Conservation (phyloP, 805 yeast species). For the Lachancea mirantina region DNA sequence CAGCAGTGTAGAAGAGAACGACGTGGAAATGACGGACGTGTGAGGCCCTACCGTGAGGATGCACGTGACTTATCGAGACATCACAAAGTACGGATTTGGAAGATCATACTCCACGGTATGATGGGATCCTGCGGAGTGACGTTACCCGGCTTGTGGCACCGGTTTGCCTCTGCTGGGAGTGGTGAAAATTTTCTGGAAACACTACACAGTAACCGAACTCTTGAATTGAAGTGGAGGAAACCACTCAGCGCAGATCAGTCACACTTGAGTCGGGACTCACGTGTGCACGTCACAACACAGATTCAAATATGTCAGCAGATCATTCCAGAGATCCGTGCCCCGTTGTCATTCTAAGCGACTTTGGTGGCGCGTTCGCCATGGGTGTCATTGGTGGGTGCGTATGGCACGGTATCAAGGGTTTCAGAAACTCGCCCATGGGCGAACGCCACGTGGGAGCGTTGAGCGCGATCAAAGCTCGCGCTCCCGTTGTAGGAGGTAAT, state of each 20-base stretch:
- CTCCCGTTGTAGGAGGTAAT: slow-evolving; percentile 98
- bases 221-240: no score
- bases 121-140: no score
- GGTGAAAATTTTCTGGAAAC: no score
- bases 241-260: no score
- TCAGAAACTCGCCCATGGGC: slow-evolving; percentile 95
- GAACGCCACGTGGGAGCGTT: slow-evolving; percentile 88
- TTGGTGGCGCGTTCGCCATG: slow-evolving; percentile 99
- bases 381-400: slow-evolving; percentile 98
- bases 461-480: slow-evolving; percentile 88
- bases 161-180: no score
- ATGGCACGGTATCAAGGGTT: slow-evolving; percentile 99
- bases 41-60: neutral
- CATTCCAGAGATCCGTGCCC: slow-evolving; percentile 99
- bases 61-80: no score
- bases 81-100: no score
- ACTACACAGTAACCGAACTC: no score
- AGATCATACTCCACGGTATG: no score
- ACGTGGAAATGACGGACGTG: slow-evolving; percentile 2
- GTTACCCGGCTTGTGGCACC: no score
- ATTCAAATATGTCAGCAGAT: slow-evolving; percentile 69
- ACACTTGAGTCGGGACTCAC: neutral
- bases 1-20: slow-evolving; percentile 3
- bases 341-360: slow-evolving; percentile 87
- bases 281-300: neutral